These are phyloP conservation scores for Daldinia concentrica DNA, from an alignment of 495 filamentous ascomycete species.

Conservation along the genomic window DNA sequence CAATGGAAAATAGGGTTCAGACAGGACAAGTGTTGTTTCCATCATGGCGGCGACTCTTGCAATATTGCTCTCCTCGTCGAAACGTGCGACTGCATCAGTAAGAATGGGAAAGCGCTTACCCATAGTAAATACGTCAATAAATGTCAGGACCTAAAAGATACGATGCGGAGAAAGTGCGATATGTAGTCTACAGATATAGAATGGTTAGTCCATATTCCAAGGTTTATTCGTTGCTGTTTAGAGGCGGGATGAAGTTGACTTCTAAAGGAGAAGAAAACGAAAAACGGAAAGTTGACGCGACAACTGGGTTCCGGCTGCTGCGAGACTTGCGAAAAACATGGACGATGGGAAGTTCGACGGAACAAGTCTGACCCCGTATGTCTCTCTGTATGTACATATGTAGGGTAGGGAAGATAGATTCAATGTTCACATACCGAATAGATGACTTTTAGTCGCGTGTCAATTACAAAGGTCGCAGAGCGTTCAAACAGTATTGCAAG, in stretches of 20 bases:
- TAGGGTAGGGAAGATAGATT: not conserved
- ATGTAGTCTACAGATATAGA: slow-evolving; percentile 31
- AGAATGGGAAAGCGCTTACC: slow-evolving; percentile 57
- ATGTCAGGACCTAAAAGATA: slow-evolving; percentile 44
- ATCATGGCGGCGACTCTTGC: slow-evolving; percentile 40
- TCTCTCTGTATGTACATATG: not conserved
- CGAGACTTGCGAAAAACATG: not conserved
- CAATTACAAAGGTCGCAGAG: slow-evolving; percentile 24
- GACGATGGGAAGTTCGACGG: not conserved
- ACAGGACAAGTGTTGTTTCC: slow-evolving; percentile 21
- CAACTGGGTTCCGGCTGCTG: not conserved
- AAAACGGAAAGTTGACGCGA: slow-evolving; percentile 1
- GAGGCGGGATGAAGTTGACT: slow-evolving; percentile 14
- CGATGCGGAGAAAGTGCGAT: slow-evolving; percentile 39
- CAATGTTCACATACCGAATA: slow-evolving; percentile 32
- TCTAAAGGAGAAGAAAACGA: not conserved
- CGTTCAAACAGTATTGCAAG: slow-evolving; percentile 19
- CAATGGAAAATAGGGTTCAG: slow-evolving; percentile 7
- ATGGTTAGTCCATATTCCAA: slow-evolving; percentile 25
- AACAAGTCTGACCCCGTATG: not conserved
- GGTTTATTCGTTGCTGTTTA: slow-evolving; percentile 4
- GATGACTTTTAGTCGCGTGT: slow-evolving; percentile 37
- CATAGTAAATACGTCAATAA: slow-evolving; percentile 54
- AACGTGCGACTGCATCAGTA: slow-evolving; percentile 43
- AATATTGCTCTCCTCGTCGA: slow-evolving; percentile 45